These are phyloP conservation scores for Tetracladium marchalianum DNA, from an alignment of 495 filamentous ascomycete genomes.

Conservation along the genomic window DNA sequence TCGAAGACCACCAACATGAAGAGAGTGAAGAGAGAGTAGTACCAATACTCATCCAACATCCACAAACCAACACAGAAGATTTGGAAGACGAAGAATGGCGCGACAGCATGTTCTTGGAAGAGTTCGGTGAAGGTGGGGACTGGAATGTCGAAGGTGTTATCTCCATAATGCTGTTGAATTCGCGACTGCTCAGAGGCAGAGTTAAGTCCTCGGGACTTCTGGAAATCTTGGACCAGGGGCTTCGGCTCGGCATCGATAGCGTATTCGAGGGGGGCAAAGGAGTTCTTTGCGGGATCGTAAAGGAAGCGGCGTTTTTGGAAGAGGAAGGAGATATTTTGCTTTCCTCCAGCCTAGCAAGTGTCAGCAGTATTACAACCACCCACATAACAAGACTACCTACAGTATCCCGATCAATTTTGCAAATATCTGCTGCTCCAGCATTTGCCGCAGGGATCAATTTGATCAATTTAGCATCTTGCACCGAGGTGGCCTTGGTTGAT, in stretches of 20 bases:
- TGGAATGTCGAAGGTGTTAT: conserved; percentile 96
- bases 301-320: conserved; percentile 98
- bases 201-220: conserved; percentile 63
- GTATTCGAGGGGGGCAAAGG: conserved; percentile 76
- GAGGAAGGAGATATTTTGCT: conserved; percentile 74
- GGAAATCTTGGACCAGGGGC: conserved; percentile 65
- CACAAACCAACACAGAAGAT: conserved; percentile 97
- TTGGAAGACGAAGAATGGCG: conserved; percentile 99
- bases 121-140: conserved; percentile 92
- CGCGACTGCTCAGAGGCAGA: conserved; percentile 61
- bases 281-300: conserved; percentile 55
- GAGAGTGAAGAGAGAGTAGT: conserved; percentile 96
- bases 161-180: conserved; percentile 85
- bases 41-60: conserved; percentile 99
- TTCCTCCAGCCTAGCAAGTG: conserved; percentile 46
- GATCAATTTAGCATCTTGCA: conserved; percentile 75
- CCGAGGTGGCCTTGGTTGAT: conserved; percentile 54
- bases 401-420: conserved; percentile 62
- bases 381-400: conserved; percentile 26
- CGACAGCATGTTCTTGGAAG: conserved; percentile 96
- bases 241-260: conserved; percentile 77
- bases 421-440: conserved; percentile 84
- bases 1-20: conserved; percentile 98
- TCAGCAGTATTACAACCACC: conserved; percentile 10
- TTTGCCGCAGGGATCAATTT: conserved; percentile 89